Conservation (phyloP, 108 stramenopile species). For the Aurantiochytrium sp. region DNA sequence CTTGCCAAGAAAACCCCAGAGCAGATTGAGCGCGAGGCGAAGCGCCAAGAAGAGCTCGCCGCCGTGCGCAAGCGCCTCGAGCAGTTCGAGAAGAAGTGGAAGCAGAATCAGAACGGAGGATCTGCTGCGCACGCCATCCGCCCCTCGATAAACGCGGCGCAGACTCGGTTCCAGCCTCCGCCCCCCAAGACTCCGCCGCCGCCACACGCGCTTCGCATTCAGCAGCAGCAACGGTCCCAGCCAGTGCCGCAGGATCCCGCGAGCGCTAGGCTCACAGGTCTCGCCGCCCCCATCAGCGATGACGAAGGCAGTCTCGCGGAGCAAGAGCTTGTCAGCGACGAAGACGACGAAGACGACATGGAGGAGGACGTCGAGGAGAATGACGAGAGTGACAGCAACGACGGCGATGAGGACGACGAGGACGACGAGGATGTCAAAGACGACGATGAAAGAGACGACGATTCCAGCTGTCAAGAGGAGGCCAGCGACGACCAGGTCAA, state of each 20-base stretch:
- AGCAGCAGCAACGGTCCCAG: too few relatives aligned
- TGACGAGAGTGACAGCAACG: background rate
- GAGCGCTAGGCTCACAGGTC: background rate
- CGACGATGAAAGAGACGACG: background rate
- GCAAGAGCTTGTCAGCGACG: background rate
- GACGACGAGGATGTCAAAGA: background rate
- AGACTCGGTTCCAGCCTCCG: background rate
- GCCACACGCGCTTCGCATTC: background rate
- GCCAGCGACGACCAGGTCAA: background rate
- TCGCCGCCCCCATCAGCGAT: too few relatives aligned
- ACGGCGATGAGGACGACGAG: background rate
- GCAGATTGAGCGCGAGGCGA: background rate
- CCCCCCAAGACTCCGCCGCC: slow-evolving; percentile 21
- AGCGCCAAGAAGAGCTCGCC: slow-evolving; percentile 10
- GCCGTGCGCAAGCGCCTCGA: slow-evolving; percentile 2
- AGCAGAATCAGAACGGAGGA: slow-evolving; percentile 12
- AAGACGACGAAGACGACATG: background rate
- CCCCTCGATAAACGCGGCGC: too few relatives aligned
- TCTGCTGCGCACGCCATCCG: too few relatives aligned
- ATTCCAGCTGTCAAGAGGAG: too few relatives aligned
- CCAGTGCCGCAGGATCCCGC: background rate
- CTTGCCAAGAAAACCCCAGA: background rate
- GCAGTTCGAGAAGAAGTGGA: slow-evolving; percentile 2
- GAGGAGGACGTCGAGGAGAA: too few relatives aligned
- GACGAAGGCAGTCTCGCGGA: too few relatives aligned